phyloP scores from a whole-genome alignment of 768 basidiomycete species.

The Ramaria rubella region DNA sequence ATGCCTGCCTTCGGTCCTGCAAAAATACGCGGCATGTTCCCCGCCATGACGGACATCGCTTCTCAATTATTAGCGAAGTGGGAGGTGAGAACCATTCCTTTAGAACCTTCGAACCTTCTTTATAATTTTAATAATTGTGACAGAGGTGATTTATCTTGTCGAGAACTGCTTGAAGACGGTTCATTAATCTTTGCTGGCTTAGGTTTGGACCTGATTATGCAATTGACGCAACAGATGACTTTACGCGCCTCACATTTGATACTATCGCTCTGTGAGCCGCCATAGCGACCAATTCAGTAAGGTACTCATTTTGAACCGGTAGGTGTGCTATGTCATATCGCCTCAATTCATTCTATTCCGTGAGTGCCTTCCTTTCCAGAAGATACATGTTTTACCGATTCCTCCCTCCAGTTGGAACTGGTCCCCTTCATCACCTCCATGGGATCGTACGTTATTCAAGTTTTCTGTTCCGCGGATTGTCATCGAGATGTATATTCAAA shows the following conservation, averaged over 20 bases:
- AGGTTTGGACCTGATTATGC: conserved; percentile 35
- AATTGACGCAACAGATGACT: conserved; percentile 41
- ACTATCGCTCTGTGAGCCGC: conserved; percentile 35
- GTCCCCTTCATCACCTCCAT: conserved; percentile 37
- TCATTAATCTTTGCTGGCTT: neutral
- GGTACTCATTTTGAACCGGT: no score
- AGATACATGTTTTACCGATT: neutral
- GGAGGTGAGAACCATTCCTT: neutral
- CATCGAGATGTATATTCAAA: neutral
- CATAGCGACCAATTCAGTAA: no score
- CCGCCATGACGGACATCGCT: conserved; percentile 41
- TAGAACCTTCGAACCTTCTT: neutral
- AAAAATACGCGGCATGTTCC: conserved; percentile 40
- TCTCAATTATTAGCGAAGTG: conserved; percentile 22
- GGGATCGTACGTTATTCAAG: conserved; percentile 15
- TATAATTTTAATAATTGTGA: no score
- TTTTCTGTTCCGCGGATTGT: neutral
- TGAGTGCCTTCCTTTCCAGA: conserved; percentile 11
- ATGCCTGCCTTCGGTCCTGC: conserved; percentile 39
- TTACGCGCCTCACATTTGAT: conserved; percentile 42
- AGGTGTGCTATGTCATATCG: conserved; percentile 18
- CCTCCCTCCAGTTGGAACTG: conserved; percentile 21
- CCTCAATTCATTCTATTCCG: conserved; percentile 42
- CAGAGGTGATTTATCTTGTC: no score
- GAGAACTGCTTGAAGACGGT: no score